Percentiles rank a stretch among this genome's conserved stretches.
These are phyloP conservation scores for Musa beccarii DNA, from an alignment of 176 grass and related monocot species.

Conservation along the genomic window DNA sequence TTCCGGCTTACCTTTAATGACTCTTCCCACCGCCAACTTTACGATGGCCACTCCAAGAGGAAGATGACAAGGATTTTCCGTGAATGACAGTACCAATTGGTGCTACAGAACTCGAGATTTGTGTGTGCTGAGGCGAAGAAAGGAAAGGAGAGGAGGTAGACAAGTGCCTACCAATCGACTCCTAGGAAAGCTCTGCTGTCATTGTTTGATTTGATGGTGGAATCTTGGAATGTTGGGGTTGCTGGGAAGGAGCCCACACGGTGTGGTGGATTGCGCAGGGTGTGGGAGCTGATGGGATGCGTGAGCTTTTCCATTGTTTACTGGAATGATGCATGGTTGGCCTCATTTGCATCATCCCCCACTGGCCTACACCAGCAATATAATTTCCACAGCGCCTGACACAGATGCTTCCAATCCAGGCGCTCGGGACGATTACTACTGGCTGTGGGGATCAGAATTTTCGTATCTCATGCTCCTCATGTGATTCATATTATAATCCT, in stretches of 20 bases:
- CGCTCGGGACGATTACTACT: neutral
- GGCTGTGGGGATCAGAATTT: neutral
- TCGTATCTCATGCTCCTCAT: neutral
- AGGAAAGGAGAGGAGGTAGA: no score
- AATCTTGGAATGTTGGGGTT: neutral
- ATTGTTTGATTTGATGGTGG: neutral
- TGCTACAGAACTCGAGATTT: no score
- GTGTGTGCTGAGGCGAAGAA: no score
- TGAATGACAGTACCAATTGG: no score
- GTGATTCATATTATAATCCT: neutral
- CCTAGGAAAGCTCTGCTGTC: neutral
- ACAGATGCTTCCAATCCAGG: neutral
- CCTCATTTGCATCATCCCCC: neutral
- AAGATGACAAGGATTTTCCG: no score
- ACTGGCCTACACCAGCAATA: neutral
- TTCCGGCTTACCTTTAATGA: no score
- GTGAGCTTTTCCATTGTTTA: neutral
- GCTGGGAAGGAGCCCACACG: neutral
- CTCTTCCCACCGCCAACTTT: no score
- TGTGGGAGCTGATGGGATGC: neutral
- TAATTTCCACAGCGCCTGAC: neutral
- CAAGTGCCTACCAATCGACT: no score
- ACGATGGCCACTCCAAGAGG: no score
- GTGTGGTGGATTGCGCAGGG: neutral
- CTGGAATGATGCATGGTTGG: neutral